Percentiles rank a stretch among this genome's conserved stretches.
phyloP scores from a whole-genome alignment of 2,329 filamentous ascomycete species.

The Elsinoe perseae region DNA sequence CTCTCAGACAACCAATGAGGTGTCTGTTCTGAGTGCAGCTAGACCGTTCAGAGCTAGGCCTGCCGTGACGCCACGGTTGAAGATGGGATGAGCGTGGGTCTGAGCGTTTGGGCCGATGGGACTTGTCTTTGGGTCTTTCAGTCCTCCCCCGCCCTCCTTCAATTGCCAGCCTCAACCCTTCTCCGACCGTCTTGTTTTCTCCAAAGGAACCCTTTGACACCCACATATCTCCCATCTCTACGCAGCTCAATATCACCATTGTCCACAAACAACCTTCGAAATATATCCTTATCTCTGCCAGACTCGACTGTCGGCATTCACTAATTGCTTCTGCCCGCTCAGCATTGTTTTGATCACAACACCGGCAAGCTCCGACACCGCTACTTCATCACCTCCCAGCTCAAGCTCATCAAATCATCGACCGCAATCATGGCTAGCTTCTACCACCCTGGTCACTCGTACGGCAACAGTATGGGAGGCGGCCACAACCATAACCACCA shows the following conservation, averaged over 20 bases:
- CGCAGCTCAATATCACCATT: not conserved
- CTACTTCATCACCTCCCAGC: conserved; percentile 15
- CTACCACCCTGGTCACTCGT: conserved; percentile 42
- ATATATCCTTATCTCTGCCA: not conserved
- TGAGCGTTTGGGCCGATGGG: not conserved
- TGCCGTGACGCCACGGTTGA: not conserved
- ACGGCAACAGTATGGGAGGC: conserved; percentile 43
- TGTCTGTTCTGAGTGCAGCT: not conserved
- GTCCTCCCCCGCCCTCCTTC: conserved; percentile 1
- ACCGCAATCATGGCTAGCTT: conserved; percentile 41
- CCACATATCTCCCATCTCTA: not conserved
- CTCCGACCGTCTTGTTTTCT: conserved; percentile 6
- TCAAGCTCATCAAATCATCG: conserved; percentile 14
- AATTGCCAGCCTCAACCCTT: conserved; percentile 13
- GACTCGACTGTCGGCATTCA: conserved; percentile 10
- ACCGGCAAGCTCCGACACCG: conserved; percentile 19
- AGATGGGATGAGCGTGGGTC: not conserved
- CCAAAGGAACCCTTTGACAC: conserved; percentile 3
- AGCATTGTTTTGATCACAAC: conserved; percentile 18
- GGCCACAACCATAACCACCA: conserved; percentile 65
- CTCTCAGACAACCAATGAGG: not conserved
- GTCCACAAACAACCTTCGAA: not conserved
- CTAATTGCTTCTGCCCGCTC: conserved; percentile 11
- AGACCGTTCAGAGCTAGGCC: not conserved
- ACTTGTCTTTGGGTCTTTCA: conserved; percentile 5